Evolutionary conservation across 129 eudicot genomes (phyloP).

Genomic region (Lactuca saligna): DNA sequence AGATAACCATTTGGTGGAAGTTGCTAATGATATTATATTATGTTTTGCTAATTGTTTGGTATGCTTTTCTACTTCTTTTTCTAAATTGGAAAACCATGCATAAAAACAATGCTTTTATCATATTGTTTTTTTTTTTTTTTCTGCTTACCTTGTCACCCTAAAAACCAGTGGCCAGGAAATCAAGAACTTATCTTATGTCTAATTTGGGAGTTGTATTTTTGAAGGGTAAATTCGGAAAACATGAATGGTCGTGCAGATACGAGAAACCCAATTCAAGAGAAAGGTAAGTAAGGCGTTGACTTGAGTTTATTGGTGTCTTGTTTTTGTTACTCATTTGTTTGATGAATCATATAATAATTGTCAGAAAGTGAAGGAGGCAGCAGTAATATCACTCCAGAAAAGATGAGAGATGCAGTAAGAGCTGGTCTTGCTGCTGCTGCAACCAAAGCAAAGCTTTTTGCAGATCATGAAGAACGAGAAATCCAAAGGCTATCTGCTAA

Average conservation of each 20-base stretch:
- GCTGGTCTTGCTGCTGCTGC: constrained; percentile 97
- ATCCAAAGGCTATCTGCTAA: constrained; percentile 94
- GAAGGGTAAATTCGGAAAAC: constrained; percentile 49
- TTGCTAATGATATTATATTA: no score
- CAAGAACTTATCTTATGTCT: neutral
- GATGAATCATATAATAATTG: no score
- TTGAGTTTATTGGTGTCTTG: constrained; percentile 19
- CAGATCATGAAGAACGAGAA: constrained; percentile 99
- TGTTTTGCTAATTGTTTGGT: no score
- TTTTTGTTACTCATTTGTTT: constrained; percentile 5
- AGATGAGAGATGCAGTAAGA: constrained; percentile 69
- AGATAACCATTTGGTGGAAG: no score
- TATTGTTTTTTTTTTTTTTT: no score
- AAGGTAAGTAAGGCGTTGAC: constrained; percentile 50
- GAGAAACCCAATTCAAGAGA: constrained; percentile 44
- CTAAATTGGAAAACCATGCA: no score
- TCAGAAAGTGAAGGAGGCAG: neutral
- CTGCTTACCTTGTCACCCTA: neutral
- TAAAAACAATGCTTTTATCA: no score
- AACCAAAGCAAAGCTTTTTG: constrained; percentile 86
- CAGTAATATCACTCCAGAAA: constrained; percentile 44
- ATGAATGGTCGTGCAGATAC: constrained; percentile 42
- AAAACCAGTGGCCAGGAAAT: neutral
- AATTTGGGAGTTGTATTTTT: constrained; percentile 19
- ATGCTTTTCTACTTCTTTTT: no score